Evolutionary conservation across 208 protist genomes (phyloP).

Genomic region (Acanthamoeba royreba): DNA sequence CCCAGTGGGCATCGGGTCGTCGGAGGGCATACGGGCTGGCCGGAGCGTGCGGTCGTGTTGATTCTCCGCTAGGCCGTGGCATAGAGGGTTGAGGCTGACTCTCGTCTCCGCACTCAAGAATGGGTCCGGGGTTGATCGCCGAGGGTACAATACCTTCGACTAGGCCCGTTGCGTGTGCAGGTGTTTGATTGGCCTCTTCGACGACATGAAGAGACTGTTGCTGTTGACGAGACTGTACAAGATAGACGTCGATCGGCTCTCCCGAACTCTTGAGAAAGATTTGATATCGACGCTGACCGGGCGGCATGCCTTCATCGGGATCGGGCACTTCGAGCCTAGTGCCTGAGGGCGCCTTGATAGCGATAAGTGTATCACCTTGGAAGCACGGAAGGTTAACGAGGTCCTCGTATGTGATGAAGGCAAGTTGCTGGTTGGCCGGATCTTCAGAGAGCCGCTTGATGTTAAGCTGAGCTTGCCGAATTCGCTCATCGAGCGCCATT

Average conservation of each 20-base stretch:
- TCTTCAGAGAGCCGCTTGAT: conserved; percentile 46
- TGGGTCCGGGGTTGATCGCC: background rate
- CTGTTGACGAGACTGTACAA: background rate
- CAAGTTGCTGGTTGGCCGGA: background rate
- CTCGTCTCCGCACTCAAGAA: background rate
- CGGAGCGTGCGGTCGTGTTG: no score
- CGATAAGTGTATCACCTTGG: conserved; percentile 72
- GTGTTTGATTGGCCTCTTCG: background rate
- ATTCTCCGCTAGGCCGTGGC: no score
- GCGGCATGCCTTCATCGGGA: conserved; percentile 59
- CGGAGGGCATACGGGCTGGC: background rate
- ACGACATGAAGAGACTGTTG: background rate
- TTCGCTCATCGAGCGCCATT: conserved; percentile 23
- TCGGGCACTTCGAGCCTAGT: conserved; percentile 76
- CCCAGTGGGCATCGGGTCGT: background rate
- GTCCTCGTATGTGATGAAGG: conserved; percentile 72
- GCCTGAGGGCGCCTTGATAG: conserved; percentile 75
- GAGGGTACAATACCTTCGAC: background rate
- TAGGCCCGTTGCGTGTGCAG: background rate
- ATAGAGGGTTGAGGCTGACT: background rate
- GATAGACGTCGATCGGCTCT: conserved; percentile 30
- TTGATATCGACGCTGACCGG: background rate
- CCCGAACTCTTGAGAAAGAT: conserved; percentile 3
- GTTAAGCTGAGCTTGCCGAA: conserved; percentile 45
- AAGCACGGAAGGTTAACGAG: conserved; percentile 57